Evolutionary conservation across 2,329 filamentous ascomycete genomes (phyloP).

Genomic region (Scytalidium lignicola): DNA sequence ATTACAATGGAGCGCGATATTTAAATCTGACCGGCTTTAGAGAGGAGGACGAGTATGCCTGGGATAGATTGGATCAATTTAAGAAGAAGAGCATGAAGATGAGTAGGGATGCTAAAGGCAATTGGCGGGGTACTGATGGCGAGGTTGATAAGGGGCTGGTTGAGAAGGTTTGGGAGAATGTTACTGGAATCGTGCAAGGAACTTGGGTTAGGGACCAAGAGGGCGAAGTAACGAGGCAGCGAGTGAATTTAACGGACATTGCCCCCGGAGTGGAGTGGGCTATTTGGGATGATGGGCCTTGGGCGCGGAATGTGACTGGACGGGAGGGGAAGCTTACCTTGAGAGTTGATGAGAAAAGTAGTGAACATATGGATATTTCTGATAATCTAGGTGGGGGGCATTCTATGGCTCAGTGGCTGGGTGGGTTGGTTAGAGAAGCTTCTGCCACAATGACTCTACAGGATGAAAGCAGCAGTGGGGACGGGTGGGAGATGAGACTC

Average conservation of each 20-base stretch:
- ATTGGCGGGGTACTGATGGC: conserved; percentile 6
- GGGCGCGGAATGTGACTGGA: conserved; percentile 78
- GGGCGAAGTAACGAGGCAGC: conserved; percentile 16
- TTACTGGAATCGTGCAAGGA: conserved; percentile 27
- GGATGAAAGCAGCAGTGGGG: conserved; percentile 63
- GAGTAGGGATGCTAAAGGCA: conserved; percentile 46
- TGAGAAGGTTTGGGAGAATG: conserved; percentile 26
- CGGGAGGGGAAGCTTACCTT: conserved; percentile 63
- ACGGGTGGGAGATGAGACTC: conserved; percentile 73
- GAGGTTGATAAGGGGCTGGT: conserved; percentile 7
- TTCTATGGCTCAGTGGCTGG: conserved; percentile 27
- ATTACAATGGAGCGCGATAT: conserved; percentile 32
- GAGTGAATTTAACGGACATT: conserved; percentile 59
- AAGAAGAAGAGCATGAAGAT: conserved; percentile 59
- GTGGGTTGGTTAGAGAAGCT: conserved; percentile 54
- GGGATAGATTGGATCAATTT: conserved; percentile 66
- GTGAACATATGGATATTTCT: conserved; percentile 3
- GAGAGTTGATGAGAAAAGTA: conserved; percentile 50
- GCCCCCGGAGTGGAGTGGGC: conserved; percentile 63
- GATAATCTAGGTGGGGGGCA: conserved; percentile 19
- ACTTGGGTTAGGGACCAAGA: conserved; percentile 23
- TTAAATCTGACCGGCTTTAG: conserved; percentile 76
- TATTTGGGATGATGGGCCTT: conserved; percentile 45
- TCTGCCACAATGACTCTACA: conserved; percentile 66
- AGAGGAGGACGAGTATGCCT: conserved; percentile 68